These are phyloP conservation scores for Flaveria sonorensis DNA, from an alignment of 129 eudicot species.

Conservation along the genomic window DNA sequence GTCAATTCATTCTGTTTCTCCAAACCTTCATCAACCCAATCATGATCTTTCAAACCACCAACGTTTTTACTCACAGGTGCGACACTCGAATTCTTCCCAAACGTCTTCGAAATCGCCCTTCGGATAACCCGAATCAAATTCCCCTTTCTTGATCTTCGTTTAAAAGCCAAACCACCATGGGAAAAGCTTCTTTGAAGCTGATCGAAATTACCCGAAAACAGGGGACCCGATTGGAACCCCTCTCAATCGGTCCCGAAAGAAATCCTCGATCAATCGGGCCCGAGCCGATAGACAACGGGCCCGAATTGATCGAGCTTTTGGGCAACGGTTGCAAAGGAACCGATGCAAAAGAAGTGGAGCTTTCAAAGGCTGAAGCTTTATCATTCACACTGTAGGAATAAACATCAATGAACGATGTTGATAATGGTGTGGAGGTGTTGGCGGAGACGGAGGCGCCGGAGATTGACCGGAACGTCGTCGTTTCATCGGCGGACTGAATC, in stretches of 20 bases:
- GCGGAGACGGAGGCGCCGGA: conserved; percentile 97
- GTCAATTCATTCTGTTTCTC: conserved; percentile 66
- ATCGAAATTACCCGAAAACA: conserved; percentile 30
- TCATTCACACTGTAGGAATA: conserved; percentile 48
- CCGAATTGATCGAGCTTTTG: conserved; percentile 45
- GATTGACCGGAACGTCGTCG: conserved; percentile 71
- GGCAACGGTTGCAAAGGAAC: conserved; percentile 70
- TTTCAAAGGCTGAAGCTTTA: conserved; percentile 71
- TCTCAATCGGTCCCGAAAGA: conserved; percentile 78
- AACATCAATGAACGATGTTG: conserved; percentile 60
- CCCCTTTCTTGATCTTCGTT: conserved; percentile 43
- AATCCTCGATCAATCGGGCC: conserved; percentile 65
- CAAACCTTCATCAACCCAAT: conserved; percentile 60
- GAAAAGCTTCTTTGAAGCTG: conserved; percentile 67
- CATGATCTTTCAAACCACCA: conserved; percentile 45
- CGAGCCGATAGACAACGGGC: conserved; percentile 44
- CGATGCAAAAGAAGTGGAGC: conserved; percentile 83
- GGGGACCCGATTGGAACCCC: conserved; percentile 74
- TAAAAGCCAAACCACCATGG: conserved; percentile 56
- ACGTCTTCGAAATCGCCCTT: conserved; percentile 64
- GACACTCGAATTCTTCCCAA: conserved; percentile 70
- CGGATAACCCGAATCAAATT: conserved; percentile 55
- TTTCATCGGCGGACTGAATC: conserved; percentile 67
- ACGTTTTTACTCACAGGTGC: conserved; percentile 59
- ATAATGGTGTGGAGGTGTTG: conserved; percentile 85